A percentile compares a stretch with the other conserved stretches of the same genome.
Evolutionary conservation across 495 filamentous ascomycete genomes (phyloP).

Genomic region (Glonium stellatum): DNA sequence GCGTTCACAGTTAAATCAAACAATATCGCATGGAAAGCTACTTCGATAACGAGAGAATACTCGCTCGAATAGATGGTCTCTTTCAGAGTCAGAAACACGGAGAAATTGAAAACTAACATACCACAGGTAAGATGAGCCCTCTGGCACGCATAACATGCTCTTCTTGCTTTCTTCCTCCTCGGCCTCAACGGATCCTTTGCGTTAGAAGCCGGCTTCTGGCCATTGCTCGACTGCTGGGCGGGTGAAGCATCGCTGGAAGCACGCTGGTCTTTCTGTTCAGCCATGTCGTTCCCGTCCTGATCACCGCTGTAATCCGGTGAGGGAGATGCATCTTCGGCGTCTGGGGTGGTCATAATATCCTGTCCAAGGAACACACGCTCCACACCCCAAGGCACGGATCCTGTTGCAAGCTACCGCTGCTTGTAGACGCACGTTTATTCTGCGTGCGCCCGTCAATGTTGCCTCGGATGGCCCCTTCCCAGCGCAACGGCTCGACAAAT

Average conservation of each 20-base stretch:
- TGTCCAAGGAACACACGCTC: slow-evolving; percentile 17
- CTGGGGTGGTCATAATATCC: slow-evolving; percentile 47
- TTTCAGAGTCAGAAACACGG: neutral
- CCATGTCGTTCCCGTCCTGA: slow-evolving; percentile 48
- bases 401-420: slow-evolving; percentile 19
- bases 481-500: slow-evolving; percentile 6
- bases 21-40: neutral
- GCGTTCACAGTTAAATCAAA: neutral
- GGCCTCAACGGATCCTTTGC: slow-evolving; percentile 83
- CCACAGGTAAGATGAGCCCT: slow-evolving; percentile 96
- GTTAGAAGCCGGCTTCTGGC: slow-evolving; percentile 55
- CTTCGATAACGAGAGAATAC: neutral
- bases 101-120: slow-evolving; percentile 46
- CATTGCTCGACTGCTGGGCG: slow-evolving; percentile 37
- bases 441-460: slow-evolving; percentile 30
- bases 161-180: slow-evolving; percentile 87
- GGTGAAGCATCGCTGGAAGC: slow-evolving; percentile 46
- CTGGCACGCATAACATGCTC: slow-evolving; percentile 95
- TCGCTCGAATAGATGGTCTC: neutral
- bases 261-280: slow-evolving; percentile 52
- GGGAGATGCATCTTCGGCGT: slow-evolving; percentile 45
- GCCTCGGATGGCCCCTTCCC: slow-evolving; percentile 11
- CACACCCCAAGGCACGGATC: slow-evolving; percentile 15
- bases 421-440: slow-evolving; percentile 33
- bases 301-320: slow-evolving; percentile 43